Evolutionary conservation across 2,329 filamentous ascomycete genomes (phyloP), one percentile per base, ranked within the genome.

Genomic region (Cladophialophora carrionii): DNA sequence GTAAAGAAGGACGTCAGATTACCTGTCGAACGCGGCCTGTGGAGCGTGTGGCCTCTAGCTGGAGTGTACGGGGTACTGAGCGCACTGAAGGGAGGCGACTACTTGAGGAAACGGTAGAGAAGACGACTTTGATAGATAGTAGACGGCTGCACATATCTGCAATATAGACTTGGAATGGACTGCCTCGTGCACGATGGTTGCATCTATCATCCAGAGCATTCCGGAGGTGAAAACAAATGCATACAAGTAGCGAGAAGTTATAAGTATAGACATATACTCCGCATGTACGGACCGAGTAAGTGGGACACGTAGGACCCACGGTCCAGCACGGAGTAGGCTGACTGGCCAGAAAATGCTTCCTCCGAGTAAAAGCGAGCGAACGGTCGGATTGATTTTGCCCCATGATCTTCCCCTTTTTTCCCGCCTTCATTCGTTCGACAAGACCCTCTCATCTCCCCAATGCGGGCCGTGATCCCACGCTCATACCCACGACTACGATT

Each of bases 51-150:
- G 68, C 68, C 68, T 12, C 63, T 68, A 14, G 68, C 68, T 3
- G 70, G 70, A 7, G 9, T 70, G 1, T 70, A 71, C 62, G 70
- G 70, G 4, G 64, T 71, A 3, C 56, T 69, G 60, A 70, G 63
- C 14, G 63, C 57, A 10, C 22, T 71, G n/a, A 70, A 68, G 48
- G 69, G 70, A 3, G 70, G 70, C 10, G 70, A 72, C 53, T 72
- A 72, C 60, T 48, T 72, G 57, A 61, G 70, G 22, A 71, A 71
- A 56, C 37, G 37, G 5, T 65, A 63, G 12, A 72, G 80, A 59
- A 74, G n/a, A 24, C 24, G 10, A 49, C 52, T 54, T 29, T 26
- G 8, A 48, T 57, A 59, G 61, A 63, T 12, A 14, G 29, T 62
- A n/a, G 43, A 43, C 10, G 10, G 24, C 8, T 54, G 14, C 24